Evolutionary conservation across 2,329 filamentous ascomycete genomes (phyloP).

Genomic region (Stemphylium lycopersici): DNA sequence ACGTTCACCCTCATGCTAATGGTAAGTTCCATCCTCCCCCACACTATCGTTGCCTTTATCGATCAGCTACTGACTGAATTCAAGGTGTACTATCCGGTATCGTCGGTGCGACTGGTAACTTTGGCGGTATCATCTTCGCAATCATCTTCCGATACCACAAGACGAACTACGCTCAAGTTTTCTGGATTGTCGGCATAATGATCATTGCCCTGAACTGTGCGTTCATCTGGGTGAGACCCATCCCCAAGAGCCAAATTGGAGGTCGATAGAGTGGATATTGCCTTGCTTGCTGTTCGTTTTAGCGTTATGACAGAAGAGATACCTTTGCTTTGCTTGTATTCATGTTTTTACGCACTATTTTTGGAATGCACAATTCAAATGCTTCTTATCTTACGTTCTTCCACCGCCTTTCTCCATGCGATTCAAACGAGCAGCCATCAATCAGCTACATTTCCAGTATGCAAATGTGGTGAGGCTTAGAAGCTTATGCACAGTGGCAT

Average conservation of each 20-base stretch:
- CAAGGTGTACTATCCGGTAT: slow-evolving; percentile 71
- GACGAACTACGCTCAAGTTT: slow-evolving; percentile 69
- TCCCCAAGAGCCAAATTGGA: slow-evolving; percentile 61
- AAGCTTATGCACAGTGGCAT: no score
- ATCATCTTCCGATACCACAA: slow-evolving; percentile 80
- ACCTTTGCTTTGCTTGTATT: slow-evolving; percentile 1
- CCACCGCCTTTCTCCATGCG: no score
- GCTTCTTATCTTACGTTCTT: no score
- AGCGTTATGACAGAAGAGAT: slow-evolving; percentile 7
- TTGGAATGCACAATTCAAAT: not conserved
- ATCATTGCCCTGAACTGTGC: slow-evolving; percentile 71
- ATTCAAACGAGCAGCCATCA: no score
- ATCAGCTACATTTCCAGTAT: no score
- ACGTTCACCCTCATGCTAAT: slow-evolving; percentile 83
- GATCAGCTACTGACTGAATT: slow-evolving; percentile 16
- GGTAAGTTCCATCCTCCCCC: slow-evolving; percentile 53
- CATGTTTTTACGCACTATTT: not conserved
- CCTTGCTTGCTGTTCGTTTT: not conserved
- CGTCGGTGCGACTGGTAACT: slow-evolving; percentile 79
- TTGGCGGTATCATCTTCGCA: slow-evolving; percentile 84
- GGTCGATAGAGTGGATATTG: slow-evolving; percentile 37
- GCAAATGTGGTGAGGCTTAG: no score
- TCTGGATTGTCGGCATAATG: slow-evolving; percentile 85
- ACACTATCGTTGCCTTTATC: not conserved
- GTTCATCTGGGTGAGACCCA: slow-evolving; percentile 67